Base-by-base conservation (phyloP, 2,329 filamentous ascomycete species). In the Trichoderma cornu-damae region DNA sequence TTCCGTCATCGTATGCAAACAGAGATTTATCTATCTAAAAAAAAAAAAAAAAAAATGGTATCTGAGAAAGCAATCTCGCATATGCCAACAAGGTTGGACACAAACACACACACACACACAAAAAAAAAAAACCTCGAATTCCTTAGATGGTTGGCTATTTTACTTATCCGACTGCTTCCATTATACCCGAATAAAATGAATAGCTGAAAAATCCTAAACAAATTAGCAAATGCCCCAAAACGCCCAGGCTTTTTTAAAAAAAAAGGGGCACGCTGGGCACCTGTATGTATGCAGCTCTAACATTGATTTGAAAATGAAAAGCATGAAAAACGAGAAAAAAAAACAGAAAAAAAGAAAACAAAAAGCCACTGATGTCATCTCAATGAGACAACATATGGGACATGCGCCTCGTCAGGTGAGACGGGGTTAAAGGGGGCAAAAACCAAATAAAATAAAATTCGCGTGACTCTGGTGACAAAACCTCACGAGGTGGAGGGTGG, bases 261-360 rank as follows among this genome's bases (percentile, higher is more conserved):
- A n/a, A 11, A 42, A 51, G 42, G 34, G 44, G 42, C 14, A 43
- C 44, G 53, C 53, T 57, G 18, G 14, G 53, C 53, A 32, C 14
- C 43, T 37, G n/a, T 34, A 26, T 43, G 24, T 38, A 44, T 52
- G 55, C 38, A 44, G 44, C 37, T 52, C 48, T 53, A 53, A 16
- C 16, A n/a, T n/a, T 30, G 26, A 20, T 6, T n/a, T n/a, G n/a
- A n/a, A n/a, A n/a, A n/a, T n/a, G n/a, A n/a, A n/a, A n/a, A n/a
- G n/a, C n/a, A n/a, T n/a, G n/a, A n/a, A n/a, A n/a, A n/a, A n/a
- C n/a, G n/a, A n/a, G 37, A 16, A 50, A 38, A 52, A 24, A 18
- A 51, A 26, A 37, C 16, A 22, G 14, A 52, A 37, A 34, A 11
- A 20, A 16, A 18, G 26, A 46, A 46, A 16, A 44, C 14, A 26